phyloP scores from a whole-genome alignment of 2,329 filamentous ascomycete species.

The Sporothrix protearum region DNA sequence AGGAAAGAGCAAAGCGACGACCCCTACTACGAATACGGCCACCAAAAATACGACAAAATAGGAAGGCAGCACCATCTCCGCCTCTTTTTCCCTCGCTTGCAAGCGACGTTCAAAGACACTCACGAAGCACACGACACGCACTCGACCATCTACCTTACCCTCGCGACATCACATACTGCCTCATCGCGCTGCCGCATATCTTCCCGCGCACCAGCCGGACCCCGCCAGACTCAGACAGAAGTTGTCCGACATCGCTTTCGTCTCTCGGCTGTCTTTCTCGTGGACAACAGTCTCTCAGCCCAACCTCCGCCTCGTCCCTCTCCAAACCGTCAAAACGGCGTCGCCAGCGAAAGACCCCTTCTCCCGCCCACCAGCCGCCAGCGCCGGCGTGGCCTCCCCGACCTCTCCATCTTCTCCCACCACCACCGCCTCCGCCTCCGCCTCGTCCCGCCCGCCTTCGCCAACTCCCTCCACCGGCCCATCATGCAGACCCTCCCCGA shows the following conservation, averaged over 20 bases:
- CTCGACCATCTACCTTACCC: not conserved
- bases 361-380: constrained; percentile 33
- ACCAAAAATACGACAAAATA: constrained; percentile 10
- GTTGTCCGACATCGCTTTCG: not conserved
- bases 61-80: constrained; percentile 10
- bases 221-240: not conserved
- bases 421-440: constrained; percentile 14
- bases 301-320: not conserved
- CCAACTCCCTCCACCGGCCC: constrained; percentile 31
- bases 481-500: constrained; percentile 63
- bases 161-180: not conserved
- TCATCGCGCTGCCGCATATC: not conserved
- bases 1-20: not conserved
- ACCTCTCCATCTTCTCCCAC: constrained; percentile 24
- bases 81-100: not conserved
- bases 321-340: constrained; percentile 43
- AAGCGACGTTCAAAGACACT: not conserved
- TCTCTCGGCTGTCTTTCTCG: not conserved
- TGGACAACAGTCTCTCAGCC: not conserved
- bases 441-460: constrained; percentile 39
- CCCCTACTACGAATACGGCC: constrained; percentile 11
- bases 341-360: constrained; percentile 38
- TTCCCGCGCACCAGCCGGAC: not conserved
- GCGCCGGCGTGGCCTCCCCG: constrained; percentile 27
- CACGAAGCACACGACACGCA: not conserved